Evolutionary conservation across 2,329 filamentous ascomycete species (phyloP), one percentile per base, ranked within the genome.

Genomic region (Botrytis cinerea): DNA sequence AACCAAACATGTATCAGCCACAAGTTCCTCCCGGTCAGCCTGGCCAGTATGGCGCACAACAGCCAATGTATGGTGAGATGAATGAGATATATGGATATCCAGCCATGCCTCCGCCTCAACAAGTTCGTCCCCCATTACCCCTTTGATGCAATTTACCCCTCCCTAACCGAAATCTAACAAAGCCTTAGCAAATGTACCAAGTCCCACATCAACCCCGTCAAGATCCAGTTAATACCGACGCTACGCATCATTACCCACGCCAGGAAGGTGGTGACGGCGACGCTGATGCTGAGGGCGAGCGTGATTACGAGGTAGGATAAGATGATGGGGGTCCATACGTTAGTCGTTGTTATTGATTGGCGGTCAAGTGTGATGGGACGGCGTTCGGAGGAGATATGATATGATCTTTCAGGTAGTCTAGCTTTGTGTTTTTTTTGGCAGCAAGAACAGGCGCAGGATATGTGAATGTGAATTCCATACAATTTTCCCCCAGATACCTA

Each of bases 31-130:
- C 91, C 22, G 92, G 92, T 67, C 89, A 92, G 20, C 87, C 89
- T 64, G 88, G 89, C 70, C 87, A 89, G 20, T 97, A 97, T 81
- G 92, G 91, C 22, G 93, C 96, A 80, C 91, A 93, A 78, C 82
- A 81, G 68, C 86, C 90, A 76, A 97, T 98, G 87, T 97, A 94
- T 80, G 87, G 91, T 73, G 91, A 92, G 73, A 91, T 95, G 83
- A 91, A 93, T 75, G 90, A 89, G 76, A 97, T 98, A 87, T 98
- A 98, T 82, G 88, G 88, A 57, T 97, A 97, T 81, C 88, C 91
- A 22, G 85, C 90, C 75, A 93, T 97, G 88, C 91, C 92, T 78
- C 89, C 92, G 78, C 89, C 92, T 76, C 94, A 97, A 82, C 93
- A 94, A 86, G 93, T 95, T 86, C 82, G 88, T 68, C 40, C n/a